These are phyloP conservation scores for Neoboletus brunneissimus DNA, from an alignment of 768 basidiomycete genomes.

Conservation along the genomic window DNA sequence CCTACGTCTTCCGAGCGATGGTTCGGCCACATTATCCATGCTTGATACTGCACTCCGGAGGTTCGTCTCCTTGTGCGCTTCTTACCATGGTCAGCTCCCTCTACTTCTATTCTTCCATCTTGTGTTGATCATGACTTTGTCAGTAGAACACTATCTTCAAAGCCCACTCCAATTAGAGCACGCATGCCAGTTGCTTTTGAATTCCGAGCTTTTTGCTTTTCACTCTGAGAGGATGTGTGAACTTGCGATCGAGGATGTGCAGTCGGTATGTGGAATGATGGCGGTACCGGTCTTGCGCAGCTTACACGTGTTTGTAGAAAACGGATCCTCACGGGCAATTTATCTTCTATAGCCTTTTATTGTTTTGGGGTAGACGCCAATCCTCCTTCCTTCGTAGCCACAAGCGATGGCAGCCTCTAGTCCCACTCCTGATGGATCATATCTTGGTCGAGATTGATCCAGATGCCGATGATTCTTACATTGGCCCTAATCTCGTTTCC, in stretches of 20 bases:
- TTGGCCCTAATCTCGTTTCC: conserved; percentile 36
- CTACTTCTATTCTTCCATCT: conserved; percentile 1
- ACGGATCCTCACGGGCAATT: conserved; percentile 84
- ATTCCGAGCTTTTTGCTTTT: conserved; percentile 84
- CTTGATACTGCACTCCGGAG: conserved; percentile 78
- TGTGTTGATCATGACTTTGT: conserved; percentile 14
- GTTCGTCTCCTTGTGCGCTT: conserved; percentile 74
- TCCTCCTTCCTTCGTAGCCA: conserved; percentile 71
- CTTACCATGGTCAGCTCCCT: conserved; percentile 73
- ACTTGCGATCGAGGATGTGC: conserved; percentile 65
- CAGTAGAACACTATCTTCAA: conserved; percentile 78
- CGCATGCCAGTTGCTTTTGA: conserved; percentile 71
- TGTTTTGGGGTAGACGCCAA: conserved; percentile 69
- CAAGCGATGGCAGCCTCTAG: conserved; percentile 78
- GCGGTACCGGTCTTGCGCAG: background rate
- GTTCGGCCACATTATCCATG: conserved; percentile 58
- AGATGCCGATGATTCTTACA: conserved; percentile 62
- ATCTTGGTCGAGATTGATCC: conserved; percentile 78
- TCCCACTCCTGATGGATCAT: conserved; percentile 84
- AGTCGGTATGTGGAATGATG: conserved; percentile 47
- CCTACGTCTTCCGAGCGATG: conserved; percentile 59
- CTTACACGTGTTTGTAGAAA: conserved; percentile 43
- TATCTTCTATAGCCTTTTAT: conserved; percentile 75
- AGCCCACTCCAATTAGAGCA: conserved; percentile 81
- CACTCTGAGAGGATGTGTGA: conserved; percentile 93